Percentiles rank a stretch among this genome's conserved stretches.
Conservation (phyloP, 1,139 yeast species). For the Diutina sp. region DNA sequence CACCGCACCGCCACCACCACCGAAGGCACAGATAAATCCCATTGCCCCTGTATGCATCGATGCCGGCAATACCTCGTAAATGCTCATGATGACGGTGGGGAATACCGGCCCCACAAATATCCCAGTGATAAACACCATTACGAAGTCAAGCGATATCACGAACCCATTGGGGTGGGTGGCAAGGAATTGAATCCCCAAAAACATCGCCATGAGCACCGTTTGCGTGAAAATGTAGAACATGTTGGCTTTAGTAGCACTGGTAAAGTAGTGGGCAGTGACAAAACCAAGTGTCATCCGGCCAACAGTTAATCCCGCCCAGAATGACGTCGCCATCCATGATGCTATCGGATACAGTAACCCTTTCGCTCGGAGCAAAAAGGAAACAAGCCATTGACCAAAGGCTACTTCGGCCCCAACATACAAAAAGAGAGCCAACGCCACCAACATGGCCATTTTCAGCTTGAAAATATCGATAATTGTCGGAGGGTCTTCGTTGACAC, state of each 20-base stretch:
- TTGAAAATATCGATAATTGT: constrained; percentile 9
- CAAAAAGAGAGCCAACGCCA: constrained; percentile 38
- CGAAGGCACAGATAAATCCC: constrained; percentile 67
- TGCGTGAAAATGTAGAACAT: constrained; percentile 22
- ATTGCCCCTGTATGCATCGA: constrained; percentile 54
- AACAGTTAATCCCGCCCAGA: constrained; percentile 52
- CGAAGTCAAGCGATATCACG: constrained; percentile 13
- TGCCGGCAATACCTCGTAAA: constrained; percentile 50
- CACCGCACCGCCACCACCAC: constrained; percentile 67
- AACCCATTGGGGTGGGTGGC: background rate
- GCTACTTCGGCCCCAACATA: constrained; percentile 62
- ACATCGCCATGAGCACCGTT: constrained; percentile 9
- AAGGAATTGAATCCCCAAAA: constrained; percentile 13
- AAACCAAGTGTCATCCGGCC: constrained; percentile 54
- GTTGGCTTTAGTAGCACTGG: constrained; percentile 35
- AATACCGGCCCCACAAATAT: constrained; percentile 69
- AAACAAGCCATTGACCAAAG: constrained; percentile 57
- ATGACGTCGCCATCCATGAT: constrained; percentile 49
- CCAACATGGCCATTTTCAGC: constrained; percentile 32
- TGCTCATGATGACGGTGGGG: constrained; percentile 60
- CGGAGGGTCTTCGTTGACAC: background rate
- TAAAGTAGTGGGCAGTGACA: constrained; percentile 38
- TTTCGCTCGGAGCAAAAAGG: constrained; percentile 41
- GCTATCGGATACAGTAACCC: constrained; percentile 29
- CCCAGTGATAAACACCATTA: constrained; percentile 44